phyloP scores from a whole-genome alignment of 257 asterid genomes.

The Solanum lycopersicoides region DNA sequence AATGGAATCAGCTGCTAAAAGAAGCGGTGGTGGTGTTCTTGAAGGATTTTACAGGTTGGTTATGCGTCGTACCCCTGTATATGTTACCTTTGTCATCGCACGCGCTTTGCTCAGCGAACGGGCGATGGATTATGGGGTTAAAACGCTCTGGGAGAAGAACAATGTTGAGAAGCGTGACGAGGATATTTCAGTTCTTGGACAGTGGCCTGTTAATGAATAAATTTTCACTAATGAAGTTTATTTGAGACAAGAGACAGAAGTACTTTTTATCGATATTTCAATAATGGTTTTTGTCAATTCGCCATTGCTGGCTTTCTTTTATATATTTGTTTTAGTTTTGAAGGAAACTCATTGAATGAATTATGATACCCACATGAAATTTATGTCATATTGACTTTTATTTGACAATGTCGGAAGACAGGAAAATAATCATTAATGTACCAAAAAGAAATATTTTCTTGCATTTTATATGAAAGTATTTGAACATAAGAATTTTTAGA shows the following conservation, averaged over 20 bases:
- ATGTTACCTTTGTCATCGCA: constrained; percentile 21
- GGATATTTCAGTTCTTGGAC: constrained; percentile 78
- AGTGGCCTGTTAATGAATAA: constrained; percentile 58
- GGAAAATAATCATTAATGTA: neutral
- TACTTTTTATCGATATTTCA: constrained; percentile 21
- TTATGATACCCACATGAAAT: neutral
- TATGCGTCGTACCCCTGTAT: constrained; percentile 84
- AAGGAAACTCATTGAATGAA: neutral
- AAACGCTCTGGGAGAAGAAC: constrained; percentile 48
- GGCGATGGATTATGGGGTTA: constrained; percentile 56
- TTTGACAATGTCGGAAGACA: neutral
- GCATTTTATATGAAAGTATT: neutral
- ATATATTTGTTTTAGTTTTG: neutral
- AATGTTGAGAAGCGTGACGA: constrained; percentile 80
- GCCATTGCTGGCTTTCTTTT: constrained; percentile 8
- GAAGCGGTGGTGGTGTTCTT: constrained; percentile 51
- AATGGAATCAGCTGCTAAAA: constrained; percentile 19
- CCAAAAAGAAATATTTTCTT: neutral
- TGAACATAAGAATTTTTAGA: neutral
- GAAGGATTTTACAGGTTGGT: constrained; percentile 67
- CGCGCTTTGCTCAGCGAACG: constrained; percentile 4
- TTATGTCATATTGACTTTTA: neutral
- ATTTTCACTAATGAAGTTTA: neutral
- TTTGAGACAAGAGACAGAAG: constrained; percentile 7
- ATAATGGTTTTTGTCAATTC: constrained; percentile 17